Conservation (phyloP, 2,329 filamentous ascomycete genomes). For the Talaromyces marneffei region DNA sequence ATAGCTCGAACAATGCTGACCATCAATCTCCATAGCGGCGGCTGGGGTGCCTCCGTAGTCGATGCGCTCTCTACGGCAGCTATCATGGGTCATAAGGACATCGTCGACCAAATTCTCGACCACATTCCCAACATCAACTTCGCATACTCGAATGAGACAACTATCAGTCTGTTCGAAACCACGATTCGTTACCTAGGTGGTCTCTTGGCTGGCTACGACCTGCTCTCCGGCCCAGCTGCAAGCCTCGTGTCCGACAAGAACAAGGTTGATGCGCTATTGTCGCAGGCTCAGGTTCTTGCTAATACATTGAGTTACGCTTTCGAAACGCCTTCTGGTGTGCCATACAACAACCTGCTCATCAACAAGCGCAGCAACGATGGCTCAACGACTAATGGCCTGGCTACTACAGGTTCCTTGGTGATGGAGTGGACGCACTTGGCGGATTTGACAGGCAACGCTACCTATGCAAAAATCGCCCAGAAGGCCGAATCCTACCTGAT, state of each 20-base stretch:
- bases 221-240: slow-evolving; percentile 62
- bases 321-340: slow-evolving; percentile 67
- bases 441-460: slow-evolving; percentile 62
- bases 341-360: slow-evolving; percentile 63
- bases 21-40: slow-evolving; percentile 52
- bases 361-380: slow-evolving; percentile 47
- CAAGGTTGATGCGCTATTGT: slow-evolving; percentile 56
- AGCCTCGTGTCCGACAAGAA: slow-evolving; percentile 43
- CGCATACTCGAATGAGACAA: slow-evolving; percentile 45
- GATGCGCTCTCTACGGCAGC: slow-evolving; percentile 76
- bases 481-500: slow-evolving; percentile 66
- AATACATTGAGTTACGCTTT: slow-evolving; percentile 73
- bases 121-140: slow-evolving; percentile 69
- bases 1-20: slow-evolving; percentile 12
- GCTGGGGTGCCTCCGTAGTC: slow-evolving; percentile 77
- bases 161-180: slow-evolving; percentile 79
- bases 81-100: slow-evolving; percentile 63
- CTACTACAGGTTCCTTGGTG: slow-evolving; percentile 70
- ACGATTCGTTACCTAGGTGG: slow-evolving; percentile 84
- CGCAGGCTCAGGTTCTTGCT: slow-evolving; percentile 63
- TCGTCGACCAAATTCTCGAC: slow-evolving; percentile 65
- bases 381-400: slow-evolving; percentile 61
- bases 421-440: slow-evolving; percentile 79
- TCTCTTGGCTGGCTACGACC: slow-evolving; percentile 63
- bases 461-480: slow-evolving; percentile 62